Conservation (phyloP, 2,329 filamentous ascomycete genomes). For the Aplosporella prunicola region DNA sequence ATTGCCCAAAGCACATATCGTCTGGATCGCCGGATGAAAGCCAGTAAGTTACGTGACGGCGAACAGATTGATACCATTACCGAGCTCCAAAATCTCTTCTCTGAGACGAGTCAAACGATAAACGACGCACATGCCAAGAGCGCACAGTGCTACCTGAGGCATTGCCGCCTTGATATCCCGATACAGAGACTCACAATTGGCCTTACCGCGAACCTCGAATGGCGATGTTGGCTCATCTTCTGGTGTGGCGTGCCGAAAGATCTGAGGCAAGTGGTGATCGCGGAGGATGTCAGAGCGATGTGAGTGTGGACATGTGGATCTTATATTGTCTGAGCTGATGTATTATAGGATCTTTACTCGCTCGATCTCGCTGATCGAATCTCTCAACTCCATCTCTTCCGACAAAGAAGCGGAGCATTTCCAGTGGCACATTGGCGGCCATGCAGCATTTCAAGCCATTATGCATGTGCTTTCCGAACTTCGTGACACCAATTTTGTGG, state of each 20-base stretch:
- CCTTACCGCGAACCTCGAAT: conserved; percentile 25
- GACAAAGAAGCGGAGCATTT: conserved; percentile 28
- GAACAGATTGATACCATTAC: conserved; percentile 18
- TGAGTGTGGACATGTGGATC: not conserved
- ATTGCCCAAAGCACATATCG: conserved; percentile 30
- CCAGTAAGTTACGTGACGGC: conserved; percentile 1
- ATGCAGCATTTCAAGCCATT: conserved; percentile 18
- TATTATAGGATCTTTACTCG: conserved; percentile 27
- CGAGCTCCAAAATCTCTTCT: conserved; percentile 25
- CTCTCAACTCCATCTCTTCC: conserved; percentile 24
- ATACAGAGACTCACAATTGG: conserved; percentile 24
- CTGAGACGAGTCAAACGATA: conserved; percentile 28
- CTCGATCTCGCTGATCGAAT: conserved; percentile 29
- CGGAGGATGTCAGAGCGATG: conserved; percentile 4
- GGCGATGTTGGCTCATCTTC: conserved; percentile 29
- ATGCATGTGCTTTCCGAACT: conserved; percentile 31
- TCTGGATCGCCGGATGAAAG: conserved; percentile 24
- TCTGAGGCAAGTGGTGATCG: conserved; percentile 4
- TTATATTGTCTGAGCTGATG: not conserved
- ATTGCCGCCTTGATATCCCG: conserved; percentile 22
- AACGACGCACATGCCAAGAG: conserved; percentile 26
- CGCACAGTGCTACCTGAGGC: conserved; percentile 23
- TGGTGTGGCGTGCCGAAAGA: conserved; percentile 28
- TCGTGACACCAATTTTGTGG: conserved; percentile 27
- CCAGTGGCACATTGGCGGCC: conserved; percentile 28